Conservation (phyloP, 2,329 filamentous ascomycete genomes). For the Ceratocystis harringtonii region DNA sequence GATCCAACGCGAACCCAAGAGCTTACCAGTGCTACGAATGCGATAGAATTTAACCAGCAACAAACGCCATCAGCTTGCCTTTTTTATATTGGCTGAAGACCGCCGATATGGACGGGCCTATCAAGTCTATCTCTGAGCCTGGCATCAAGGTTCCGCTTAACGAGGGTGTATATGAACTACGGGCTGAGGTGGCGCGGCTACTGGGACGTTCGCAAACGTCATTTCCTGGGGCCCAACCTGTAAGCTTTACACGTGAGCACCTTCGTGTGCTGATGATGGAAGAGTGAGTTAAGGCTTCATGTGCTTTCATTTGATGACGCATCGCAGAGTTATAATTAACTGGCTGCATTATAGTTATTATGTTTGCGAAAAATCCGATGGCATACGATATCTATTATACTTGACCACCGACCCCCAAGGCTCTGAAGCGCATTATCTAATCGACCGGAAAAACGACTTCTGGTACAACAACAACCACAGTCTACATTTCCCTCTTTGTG, state of each 20-base stretch:
- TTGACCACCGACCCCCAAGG: constrained; percentile 49
- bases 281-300: constrained; percentile 39
- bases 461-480: constrained; percentile 58
- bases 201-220: constrained; percentile 51
- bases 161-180: constrained; percentile 46
- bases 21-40: too few species aligned
- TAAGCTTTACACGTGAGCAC: constrained; percentile 75
- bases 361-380: constrained; percentile 96
- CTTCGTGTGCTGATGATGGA: constrained; percentile 63
- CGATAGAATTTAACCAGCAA: too few species aligned
- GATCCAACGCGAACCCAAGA: too few species aligned
- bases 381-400: constrained; percentile 89
- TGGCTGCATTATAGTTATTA: constrained; percentile 50
- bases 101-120: constrained; percentile 22
- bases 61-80: not conserved
- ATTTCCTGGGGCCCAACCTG: constrained; percentile 88
- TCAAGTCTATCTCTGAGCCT: constrained; percentile 41
- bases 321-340: constrained; percentile 12
- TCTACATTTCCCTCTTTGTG: constrained; percentile 66
- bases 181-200: constrained; percentile 57
- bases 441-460: constrained; percentile 96
- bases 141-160: constrained; percentile 43
- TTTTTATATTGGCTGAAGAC: not conserved
- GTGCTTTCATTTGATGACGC: not conserved
- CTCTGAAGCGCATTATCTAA: constrained; percentile 68